Percentiles rank a stretch among this genome's conserved stretches.
phyloP scores from a whole-genome alignment of 1,139 yeast species.

The Yamadazyma atmosphaerica region DNA sequence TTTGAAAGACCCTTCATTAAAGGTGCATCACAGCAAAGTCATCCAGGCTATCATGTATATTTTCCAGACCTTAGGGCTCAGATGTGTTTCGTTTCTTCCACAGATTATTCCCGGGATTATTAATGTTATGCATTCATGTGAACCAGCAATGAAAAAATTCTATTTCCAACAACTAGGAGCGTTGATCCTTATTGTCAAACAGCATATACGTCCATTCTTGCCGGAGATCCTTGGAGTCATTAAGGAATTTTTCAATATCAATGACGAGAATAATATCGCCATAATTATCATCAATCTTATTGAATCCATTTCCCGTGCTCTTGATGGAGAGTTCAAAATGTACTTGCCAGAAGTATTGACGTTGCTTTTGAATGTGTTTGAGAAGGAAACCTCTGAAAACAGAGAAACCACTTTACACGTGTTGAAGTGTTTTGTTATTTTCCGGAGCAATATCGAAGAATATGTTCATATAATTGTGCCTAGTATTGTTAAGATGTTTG shows the following conservation, averaged over 20 bases:
- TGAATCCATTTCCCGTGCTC: slow-evolving; percentile 81
- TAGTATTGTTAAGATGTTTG: slow-evolving; percentile 77
- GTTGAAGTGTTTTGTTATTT: slow-evolving; percentile 81
- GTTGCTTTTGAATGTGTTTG: slow-evolving; percentile 72
- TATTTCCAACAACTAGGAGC: slow-evolving; percentile 88
- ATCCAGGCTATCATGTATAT: slow-evolving; percentile 78
- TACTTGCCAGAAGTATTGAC: slow-evolving; percentile 79
- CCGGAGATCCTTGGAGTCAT: slow-evolving; percentile 75
- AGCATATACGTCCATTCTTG: slow-evolving; percentile 83
- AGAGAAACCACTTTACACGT: slow-evolving; percentile 73
- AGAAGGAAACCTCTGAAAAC: slow-evolving; percentile 68
- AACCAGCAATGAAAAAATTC: slow-evolving; percentile 79
- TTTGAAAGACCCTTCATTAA: slow-evolving; percentile 79
- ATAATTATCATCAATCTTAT: slow-evolving; percentile 77
- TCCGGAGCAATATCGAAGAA: slow-evolving; percentile 87
- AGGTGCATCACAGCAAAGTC: slow-evolving; percentile 85
- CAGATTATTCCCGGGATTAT: slow-evolving; percentile 88
- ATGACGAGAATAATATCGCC: slow-evolving; percentile 62
- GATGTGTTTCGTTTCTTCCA: slow-evolving; percentile 83
- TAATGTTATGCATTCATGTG: slow-evolving; percentile 81
- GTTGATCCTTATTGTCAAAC: slow-evolving; percentile 78
- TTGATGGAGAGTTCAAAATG: slow-evolving; percentile 90
- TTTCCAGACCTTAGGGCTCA: slow-evolving; percentile 82
- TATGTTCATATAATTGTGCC: slow-evolving; percentile 85
- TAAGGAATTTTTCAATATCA: slow-evolving; percentile 64